These are phyloP conservation scores for Paradendryphiella salina DNA, from an alignment of 2,329 filamentous ascomycete species.

Conservation along the genomic window DNA sequence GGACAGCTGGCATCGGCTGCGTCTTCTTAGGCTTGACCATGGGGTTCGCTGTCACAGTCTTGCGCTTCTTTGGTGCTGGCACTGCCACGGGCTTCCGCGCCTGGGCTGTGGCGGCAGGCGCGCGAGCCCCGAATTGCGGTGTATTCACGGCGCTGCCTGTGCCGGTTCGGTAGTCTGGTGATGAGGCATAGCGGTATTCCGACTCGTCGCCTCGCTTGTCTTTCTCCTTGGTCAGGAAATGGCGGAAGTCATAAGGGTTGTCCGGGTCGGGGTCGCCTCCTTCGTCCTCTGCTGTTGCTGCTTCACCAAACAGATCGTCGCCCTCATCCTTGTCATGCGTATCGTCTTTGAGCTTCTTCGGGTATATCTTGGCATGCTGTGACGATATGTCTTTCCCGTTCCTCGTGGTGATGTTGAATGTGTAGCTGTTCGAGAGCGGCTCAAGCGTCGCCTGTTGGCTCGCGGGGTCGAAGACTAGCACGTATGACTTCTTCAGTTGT, in stretches of 20 bases:
- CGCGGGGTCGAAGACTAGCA: slow-evolving; percentile 73
- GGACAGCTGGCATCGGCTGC: slow-evolving; percentile 34
- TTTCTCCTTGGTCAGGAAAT: slow-evolving; percentile 46
- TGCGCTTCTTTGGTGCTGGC: slow-evolving; percentile 37
- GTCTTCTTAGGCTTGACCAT: slow-evolving; percentile 33
- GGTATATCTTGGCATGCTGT: slow-evolving; percentile 67
- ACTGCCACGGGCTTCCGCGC: slow-evolving; percentile 17
- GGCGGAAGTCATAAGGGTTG: slow-evolving; percentile 57
- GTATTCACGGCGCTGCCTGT: slow-evolving; percentile 38
- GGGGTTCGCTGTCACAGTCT: slow-evolving; percentile 26
- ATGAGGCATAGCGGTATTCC: slow-evolving; percentile 32
- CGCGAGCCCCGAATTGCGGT: slow-evolving; percentile 31
- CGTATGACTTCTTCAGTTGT: slow-evolving; percentile 43
- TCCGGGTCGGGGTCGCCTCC: slow-evolving; percentile 47
- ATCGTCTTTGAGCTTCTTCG: slow-evolving; percentile 30
- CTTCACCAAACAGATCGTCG: slow-evolving; percentile 38
- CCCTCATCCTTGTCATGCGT: slow-evolving; percentile 35
- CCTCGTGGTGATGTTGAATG: slow-evolving; percentile 80
- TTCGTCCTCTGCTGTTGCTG: slow-evolving; percentile 32
- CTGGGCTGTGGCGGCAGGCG: slow-evolving; percentile 14
- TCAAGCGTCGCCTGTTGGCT: slow-evolving; percentile 81
- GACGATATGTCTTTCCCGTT: slow-evolving; percentile 66
- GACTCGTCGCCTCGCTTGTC: slow-evolving; percentile 41
- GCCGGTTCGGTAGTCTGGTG: slow-evolving; percentile 37
- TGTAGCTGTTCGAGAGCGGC: slow-evolving; percentile 76